These are phyloP conservation scores for Syzygium aqueum DNA, from an alignment of 345 rosid genomes.

Conservation along the genomic window DNA sequence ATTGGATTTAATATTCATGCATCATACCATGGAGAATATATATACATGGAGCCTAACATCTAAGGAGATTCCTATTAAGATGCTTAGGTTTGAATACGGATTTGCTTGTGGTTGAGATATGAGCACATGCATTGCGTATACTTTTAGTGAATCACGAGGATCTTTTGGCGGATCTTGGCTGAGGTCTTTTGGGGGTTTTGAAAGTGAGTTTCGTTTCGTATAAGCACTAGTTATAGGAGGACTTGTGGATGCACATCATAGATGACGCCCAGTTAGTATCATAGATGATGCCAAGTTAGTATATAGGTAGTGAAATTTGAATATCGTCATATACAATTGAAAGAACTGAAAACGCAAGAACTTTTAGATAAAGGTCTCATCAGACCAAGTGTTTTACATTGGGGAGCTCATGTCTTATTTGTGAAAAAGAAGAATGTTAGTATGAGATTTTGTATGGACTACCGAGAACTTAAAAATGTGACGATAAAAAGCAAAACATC, in stretches of 20 bases:
- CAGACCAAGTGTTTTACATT: too few relatives aligned
- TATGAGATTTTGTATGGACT: too few relatives aligned
- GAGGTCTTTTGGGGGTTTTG: not conserved
- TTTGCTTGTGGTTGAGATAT: not conserved
- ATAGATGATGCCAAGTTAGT: not conserved
- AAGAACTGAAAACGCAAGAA: too few relatives aligned
- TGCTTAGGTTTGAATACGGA: not conserved
- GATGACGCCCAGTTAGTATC: not conserved
- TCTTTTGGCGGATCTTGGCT: not conserved
- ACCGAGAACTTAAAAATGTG: too few relatives aligned
- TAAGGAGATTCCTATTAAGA: not conserved
- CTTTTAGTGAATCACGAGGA: not conserved
- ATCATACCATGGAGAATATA: not conserved
- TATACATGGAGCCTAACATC: not conserved
- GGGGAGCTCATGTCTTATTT: too few relatives aligned
- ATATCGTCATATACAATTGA: not conserved
- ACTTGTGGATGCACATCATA: not conserved
- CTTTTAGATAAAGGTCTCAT: too few relatives aligned
- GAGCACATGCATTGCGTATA: not conserved
- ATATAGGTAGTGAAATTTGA: not conserved
- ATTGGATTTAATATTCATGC: not conserved
- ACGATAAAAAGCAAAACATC: too few relatives aligned
- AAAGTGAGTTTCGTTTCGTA: not conserved
- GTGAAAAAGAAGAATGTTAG: too few relatives aligned
- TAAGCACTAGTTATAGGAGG: not conserved